Base-by-base conservation (phyloP, 1,139 yeast genomes). In the Yamadazyma conglobata region DNA sequence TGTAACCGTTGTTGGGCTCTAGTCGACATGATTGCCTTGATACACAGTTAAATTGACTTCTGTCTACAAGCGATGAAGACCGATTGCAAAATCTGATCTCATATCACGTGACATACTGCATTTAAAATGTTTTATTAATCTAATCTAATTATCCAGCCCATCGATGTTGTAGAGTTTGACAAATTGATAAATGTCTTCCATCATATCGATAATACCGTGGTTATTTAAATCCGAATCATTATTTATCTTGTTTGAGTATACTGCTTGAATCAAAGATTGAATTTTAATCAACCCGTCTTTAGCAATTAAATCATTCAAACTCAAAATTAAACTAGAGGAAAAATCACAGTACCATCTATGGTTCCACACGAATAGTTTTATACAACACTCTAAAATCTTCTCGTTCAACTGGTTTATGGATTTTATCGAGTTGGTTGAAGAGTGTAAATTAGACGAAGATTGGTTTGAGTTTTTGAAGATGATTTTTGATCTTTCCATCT, bases 291-390 rank as follows among this genome's bases (percentile, higher is more conserved):
- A 60, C 0, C 96, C 96, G 48, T 85, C 88, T 47, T 79, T 81
- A 17, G 77, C 77, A 18, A 86, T 79, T 39, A 86, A 64, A 33
- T 70, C 75, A 24, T 76, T 64, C 35, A 88, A 58, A 1, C 77
- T 65, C 19, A 62, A 56, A 13, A 80, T 54, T 34, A 87, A 64
- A 28, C 68, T 65, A 16, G 93, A 86, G 7, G 94, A 80, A 48
- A 88, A 89, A 44, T 89, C 96, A 42, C 79, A 75, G 59, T 91
- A 93, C 98, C 98, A 93, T 52, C 98, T 77, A 58, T 88, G 97
- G 52, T 88, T 85, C 96, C 97, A 91, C 13, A 94, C 95, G 21
- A 83, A 64, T 35, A 91, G 64, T 47, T 82, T 83, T 29, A 88
- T 86, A 37, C 80, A 63, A 24, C 84, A 64, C 39, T 83, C 91